Base-by-base conservation (phyloP, 2,329 filamentous ascomycete species). In the Amauroascus niger region DNA sequence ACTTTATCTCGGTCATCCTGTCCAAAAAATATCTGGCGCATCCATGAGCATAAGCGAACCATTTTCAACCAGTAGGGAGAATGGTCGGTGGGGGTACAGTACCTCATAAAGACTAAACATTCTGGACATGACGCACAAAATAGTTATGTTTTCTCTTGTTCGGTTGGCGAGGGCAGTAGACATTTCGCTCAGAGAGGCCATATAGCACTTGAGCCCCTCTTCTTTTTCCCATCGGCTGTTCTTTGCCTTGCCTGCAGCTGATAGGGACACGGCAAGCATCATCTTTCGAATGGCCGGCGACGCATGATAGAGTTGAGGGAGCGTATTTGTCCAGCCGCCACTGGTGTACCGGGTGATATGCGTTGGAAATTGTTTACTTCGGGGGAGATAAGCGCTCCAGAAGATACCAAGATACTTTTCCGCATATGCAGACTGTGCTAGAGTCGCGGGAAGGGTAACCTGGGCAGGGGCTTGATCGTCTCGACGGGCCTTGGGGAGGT, bases 401-500 rank as follows among this genome's bases (percentile, higher is more conserved):
- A 54, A 49, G 9, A 43, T 48, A 43, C 37, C 52, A 8, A 54
- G 18, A 48, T 49, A 54, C 26, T 49, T 49, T 4, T 48, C 52
- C 24, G 45, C 43, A 49, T 48, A 49, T 40, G 52, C 52, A 20
- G 52, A 48, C 44, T 44, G 52, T 22, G 33, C 41, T 28, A 52
- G 50, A 18, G 32, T 3, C 22, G 14, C 35, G n/a, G 37, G 52
- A 22, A 30, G 32, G 35, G 35, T 41, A 41, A 51, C 37, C 37
- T 40, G 33, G 7, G 35, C 16, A 24, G 37, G 33, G 3, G 2
- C n/a, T 7, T 43, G 20, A 13, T 32, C 32, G 8, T 24, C 28
- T 54, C 33, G 44, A 22, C 33, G 13, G 7, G 45, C 26, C 33
- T 54, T 54, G 24, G 13, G 32, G 18, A 41, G 37, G 79, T 76